These are phyloP conservation scores for Coemansia sp. DNA, from an alignment of 371 early-diverging fungal species.

Conservation along the genomic window DNA sequence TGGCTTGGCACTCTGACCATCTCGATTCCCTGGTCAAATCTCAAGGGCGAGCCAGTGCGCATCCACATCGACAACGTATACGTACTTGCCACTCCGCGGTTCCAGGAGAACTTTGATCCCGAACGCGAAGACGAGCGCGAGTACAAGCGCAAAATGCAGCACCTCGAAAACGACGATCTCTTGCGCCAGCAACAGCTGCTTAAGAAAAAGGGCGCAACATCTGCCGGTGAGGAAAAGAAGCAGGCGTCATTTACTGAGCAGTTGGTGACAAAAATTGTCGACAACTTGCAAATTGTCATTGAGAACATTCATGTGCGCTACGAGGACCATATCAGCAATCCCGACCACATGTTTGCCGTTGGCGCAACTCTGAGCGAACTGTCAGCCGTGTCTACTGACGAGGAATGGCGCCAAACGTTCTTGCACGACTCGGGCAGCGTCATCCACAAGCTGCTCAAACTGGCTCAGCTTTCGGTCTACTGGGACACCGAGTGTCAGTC, in stretches of 20 bases:
- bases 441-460: conserved; percentile 81
- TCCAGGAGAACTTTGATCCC: conserved; percentile 71
- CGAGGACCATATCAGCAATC: conserved; percentile 80
- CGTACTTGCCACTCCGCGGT: conserved; percentile 81
- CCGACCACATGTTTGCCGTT: conserved; percentile 78
- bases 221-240: conserved; percentile 61
- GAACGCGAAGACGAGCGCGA: conserved; percentile 78
- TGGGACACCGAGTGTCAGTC: conserved; percentile 83
- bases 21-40: conserved; percentile 94
- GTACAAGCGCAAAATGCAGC: conserved; percentile 78
- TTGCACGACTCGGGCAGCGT: conserved; percentile 72
- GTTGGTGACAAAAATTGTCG: conserved; percentile 87
- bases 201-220: conserved; percentile 19
- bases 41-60: conserved; percentile 89
- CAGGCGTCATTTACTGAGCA: conserved; percentile 78
- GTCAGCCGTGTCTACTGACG: conserved; percentile 90
- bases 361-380: conserved; percentile 90
- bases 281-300: conserved; percentile 93
- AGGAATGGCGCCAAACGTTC: conserved; percentile 81
- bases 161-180: conserved; percentile 75
- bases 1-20: conserved; percentile 89
- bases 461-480: conserved; percentile 82
- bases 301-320: conserved; percentile 94
- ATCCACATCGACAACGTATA: conserved; percentile 86
- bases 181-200: conserved; percentile 52